phyloP scores from a whole-genome alignment of 108 stramenopile genomes.

The Thalassiosira profunda region DNA sequence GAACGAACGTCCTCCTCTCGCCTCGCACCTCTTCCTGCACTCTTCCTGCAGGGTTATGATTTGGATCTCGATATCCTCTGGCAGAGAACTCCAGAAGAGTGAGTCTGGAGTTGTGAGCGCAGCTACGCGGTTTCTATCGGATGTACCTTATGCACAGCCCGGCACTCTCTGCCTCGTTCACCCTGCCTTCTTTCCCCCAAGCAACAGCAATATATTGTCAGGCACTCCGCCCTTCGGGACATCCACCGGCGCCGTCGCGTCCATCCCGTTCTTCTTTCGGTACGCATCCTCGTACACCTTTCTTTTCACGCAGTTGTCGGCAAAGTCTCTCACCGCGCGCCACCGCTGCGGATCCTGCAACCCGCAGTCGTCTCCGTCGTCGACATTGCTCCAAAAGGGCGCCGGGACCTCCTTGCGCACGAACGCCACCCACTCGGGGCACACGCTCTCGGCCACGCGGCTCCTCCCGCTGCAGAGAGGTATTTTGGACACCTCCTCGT shows the following conservation, averaged over 20 bases:
- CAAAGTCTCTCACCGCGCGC: constrained; percentile 46
- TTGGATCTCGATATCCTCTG: no score
- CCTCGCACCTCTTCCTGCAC: no score
- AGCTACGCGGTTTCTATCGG: no score
- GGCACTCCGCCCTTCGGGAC: constrained; percentile 41
- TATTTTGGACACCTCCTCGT: constrained; percentile 48
- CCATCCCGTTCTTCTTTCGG: constrained; percentile 36
- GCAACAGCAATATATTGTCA: constrained; percentile 20
- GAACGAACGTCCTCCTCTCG: no score
- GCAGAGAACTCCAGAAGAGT: no score
- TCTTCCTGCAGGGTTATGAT: no score
- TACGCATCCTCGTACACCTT: constrained; percentile 43
- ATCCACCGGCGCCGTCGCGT: constrained; percentile 5
- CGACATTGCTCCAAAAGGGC: constrained; percentile 54
- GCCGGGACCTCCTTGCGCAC: constrained; percentile 49
- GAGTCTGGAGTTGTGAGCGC: no score
- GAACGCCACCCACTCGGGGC: constrained; percentile 50
- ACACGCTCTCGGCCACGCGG: constrained; percentile 40
- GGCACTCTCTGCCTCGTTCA: no score
- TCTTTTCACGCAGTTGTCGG: constrained; percentile 55
- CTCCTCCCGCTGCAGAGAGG: constrained; percentile 54
- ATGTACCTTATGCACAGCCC: no score
- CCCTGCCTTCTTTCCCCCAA: constrained; percentile 11
- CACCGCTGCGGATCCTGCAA: constrained; percentile 45
- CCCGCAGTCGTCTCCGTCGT: constrained; percentile 14